Base-by-base conservation (phyloP, 2,329 filamentous ascomycete genomes). In the Verticillium nubilum region DNA sequence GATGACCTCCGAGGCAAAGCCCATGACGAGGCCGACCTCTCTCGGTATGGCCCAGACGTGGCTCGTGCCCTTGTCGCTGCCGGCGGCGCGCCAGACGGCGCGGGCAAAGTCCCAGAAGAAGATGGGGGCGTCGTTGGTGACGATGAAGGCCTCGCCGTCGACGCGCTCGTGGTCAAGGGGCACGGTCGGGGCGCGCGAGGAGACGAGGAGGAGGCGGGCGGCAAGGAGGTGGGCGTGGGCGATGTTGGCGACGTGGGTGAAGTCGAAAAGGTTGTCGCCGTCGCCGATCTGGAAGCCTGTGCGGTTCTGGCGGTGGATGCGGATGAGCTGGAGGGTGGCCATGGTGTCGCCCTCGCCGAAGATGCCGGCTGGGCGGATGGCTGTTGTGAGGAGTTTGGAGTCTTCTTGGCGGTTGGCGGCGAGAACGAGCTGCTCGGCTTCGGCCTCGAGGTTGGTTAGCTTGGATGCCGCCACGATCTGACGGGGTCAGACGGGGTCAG, bases 101-200 rank as follows among this genome's bases (percentile, higher is more conserved):
- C 91, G 83, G 61, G 90, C 86, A 70, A 96, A 90, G 74, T 96
- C 92, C 86, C 95, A 96, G 74, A 97, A 96, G 72, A 94, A 94
- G 23, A 96, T 81, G 5, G 94, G 94, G 66, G 86, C 80, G 74
- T 92, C 91, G 73, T 98, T 98, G 60, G 92, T 95, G 69, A 98
- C 85, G 76, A 97, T 87, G 78, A 98, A 94, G 56, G 87, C 87
- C 73, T 97, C 88, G 61, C 94, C 95, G 71, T 93, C 90, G 56
- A 93, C 86, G 61, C 82, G 82, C 76, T 92, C 89, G 74, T 86
- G 77, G 74, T 90, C 86, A 37, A 91, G 81, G n/a, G 86, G 86
- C 0, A 81, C 79, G 23, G 84, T 86, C 58, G 78, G 74, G 60
- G 80, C 75, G 1, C 71, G 67, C 57, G 85, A 87, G 56, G 62